Percentiles rank a stretch among this genome's conserved stretches.
phyloP scores from a whole-genome alignment of 2,329 filamentous ascomycete genomes.

The Cryphonectria nitschkei region DNA sequence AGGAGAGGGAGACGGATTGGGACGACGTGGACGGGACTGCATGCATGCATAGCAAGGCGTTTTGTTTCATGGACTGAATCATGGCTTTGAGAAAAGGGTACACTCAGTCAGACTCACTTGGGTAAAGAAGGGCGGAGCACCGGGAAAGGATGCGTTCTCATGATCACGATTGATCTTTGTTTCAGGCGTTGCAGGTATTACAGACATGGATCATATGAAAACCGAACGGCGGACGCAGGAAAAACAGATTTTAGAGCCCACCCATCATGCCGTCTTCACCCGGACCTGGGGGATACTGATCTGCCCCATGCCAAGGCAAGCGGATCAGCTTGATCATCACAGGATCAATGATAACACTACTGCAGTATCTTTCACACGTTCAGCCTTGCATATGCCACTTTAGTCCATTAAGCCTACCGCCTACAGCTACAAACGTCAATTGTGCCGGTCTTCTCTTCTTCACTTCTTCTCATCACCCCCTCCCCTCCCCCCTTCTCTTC shows the following conservation, averaged over 20 bases:
- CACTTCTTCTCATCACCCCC: neutral
- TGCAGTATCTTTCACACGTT: neutral
- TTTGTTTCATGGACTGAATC: neutral
- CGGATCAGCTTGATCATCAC: neutral
- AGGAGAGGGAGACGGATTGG: neutral
- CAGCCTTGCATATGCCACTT: neutral
- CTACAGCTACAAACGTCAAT: constrained; percentile 16
- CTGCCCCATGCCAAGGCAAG: neutral
- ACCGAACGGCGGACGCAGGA: neutral
- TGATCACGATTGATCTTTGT: neutral
- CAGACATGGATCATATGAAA: neutral
- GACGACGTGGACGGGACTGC: neutral
- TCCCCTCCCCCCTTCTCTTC: too few relatives aligned
- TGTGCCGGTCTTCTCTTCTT: neutral
- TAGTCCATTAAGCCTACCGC: constrained; percentile 27
- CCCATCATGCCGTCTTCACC: neutral
- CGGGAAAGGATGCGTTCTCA: neutral
- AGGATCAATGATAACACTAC: neutral
- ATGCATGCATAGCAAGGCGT: constrained; percentile 39
- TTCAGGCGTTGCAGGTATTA: neutral
- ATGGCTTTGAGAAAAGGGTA: neutral
- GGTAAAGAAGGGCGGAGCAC: neutral
- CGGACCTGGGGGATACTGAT: neutral
- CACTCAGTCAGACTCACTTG: neutral
- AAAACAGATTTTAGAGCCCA: neutral